phyloP scores from a whole-genome alignment of 2,329 filamentous ascomycete species.

The Penicillium nordicum region DNA sequence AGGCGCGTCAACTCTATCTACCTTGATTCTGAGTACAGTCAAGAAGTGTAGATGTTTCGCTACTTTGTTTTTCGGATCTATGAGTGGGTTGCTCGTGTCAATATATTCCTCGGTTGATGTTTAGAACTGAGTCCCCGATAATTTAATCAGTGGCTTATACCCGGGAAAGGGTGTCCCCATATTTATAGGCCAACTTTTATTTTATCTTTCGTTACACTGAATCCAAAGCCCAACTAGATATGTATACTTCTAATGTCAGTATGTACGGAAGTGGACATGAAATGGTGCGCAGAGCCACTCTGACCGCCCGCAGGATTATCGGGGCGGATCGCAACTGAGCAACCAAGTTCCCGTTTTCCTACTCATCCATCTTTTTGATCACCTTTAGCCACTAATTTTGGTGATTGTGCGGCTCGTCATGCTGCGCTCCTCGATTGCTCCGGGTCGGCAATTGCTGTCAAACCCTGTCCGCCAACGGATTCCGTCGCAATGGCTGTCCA shows the following conservation, averaged over 20 bases:
- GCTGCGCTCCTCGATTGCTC: slow-evolving; percentile 54
- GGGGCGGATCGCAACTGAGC: slow-evolving; percentile 40
- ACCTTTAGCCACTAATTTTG: slow-evolving; percentile 25
- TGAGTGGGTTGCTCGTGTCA: neutral
- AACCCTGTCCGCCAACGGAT: slow-evolving; percentile 37
- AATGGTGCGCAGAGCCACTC: slow-evolving; percentile 16
- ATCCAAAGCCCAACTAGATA: neutral
- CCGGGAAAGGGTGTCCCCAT: neutral
- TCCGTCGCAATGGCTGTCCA: slow-evolving; percentile 44
- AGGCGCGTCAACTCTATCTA: neutral
- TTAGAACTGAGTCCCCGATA: neutral
- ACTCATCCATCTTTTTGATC: slow-evolving; percentile 27
- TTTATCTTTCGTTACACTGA: neutral
- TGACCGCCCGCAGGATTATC: slow-evolving; percentile 34
- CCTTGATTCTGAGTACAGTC: neutral
- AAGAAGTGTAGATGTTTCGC: neutral
- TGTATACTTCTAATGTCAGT: slow-evolving; percentile 1
- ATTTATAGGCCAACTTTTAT: neutral
- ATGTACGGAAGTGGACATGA: neutral
- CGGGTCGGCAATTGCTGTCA: slow-evolving; percentile 45
- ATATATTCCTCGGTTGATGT: neutral
- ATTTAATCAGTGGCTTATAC: neutral
- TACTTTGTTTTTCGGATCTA: neutral
- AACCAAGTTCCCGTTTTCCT: slow-evolving; percentile 33
- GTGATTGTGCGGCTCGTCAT: slow-evolving; percentile 49